Percentiles rank a stretch among this genome's conserved stretches.
Conservation (phyloP, 164 flowering plant genomes). For the Aristolochia fimbriata region DNA sequence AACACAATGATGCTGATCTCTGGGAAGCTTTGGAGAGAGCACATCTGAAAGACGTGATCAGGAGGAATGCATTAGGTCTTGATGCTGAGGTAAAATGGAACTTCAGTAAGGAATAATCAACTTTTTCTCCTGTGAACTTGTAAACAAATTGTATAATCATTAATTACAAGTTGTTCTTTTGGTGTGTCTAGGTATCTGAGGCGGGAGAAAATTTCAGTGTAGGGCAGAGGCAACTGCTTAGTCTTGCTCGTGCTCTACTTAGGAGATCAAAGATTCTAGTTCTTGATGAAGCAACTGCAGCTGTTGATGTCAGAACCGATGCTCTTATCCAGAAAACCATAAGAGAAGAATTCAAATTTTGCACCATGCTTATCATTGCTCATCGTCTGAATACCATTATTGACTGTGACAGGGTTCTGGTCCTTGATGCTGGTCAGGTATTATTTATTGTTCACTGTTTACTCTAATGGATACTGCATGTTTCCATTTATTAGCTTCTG, state of each 20-base stretch:
- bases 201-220: constrained; percentile 99
- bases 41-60: constrained; percentile 79
- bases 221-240: constrained; percentile 90
- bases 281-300: constrained; percentile 99
- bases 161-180: constrained; percentile 1
- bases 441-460: neutral
- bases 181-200: constrained; percentile 67
- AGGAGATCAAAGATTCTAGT: constrained; percentile 96
- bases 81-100: constrained; percentile 74
- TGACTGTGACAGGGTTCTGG: constrained; percentile 83
- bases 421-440: constrained; percentile 90
- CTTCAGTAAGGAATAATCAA: neutral
- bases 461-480: too few species aligned
- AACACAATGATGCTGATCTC: constrained; percentile 93
- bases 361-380: constrained; percentile 97
- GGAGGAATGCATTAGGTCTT: constrained; percentile 80
- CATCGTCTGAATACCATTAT: constrained; percentile 93
- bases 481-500: neutral
- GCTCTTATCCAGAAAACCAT: constrained; percentile 97
- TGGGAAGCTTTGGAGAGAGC: constrained; percentile 99
- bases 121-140: neutral
- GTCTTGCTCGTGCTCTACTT: constrained; percentile 94
- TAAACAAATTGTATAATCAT: neutral
- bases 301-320: constrained; percentile 99
- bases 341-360: constrained; percentile 86